Conservation (phyloP, 495 filamentous ascomycete species). For the Penicillium malachiteum region DNA sequence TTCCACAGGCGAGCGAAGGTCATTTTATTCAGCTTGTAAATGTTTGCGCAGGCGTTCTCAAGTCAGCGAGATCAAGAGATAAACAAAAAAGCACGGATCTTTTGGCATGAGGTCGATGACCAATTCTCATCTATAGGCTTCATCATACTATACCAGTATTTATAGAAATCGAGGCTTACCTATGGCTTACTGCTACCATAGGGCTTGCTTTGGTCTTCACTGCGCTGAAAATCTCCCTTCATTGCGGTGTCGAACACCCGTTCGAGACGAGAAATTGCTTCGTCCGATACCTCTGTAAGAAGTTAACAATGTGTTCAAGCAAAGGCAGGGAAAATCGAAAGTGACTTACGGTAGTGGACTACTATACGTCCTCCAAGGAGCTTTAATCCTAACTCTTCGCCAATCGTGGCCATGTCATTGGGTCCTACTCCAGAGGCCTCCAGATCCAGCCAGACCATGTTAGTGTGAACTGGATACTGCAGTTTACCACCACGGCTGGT, state of each 20-base stretch:
- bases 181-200: constrained; percentile 34
- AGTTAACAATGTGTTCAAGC: constrained; percentile 21
- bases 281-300: constrained; percentile 45
- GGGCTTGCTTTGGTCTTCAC: constrained; percentile 35
- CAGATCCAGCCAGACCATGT: constrained; percentile 92
- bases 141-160: neutral
- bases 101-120: too few relatives aligned
- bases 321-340: neutral
- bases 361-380: constrained; percentile 41
- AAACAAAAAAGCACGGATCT: too few relatives aligned
- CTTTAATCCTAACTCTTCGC: constrained; percentile 38
- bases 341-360: constrained; percentile 47
- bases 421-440: constrained; percentile 45
- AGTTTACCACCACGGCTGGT: constrained; percentile 51
- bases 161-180: neutral
- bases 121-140: too few relatives aligned
- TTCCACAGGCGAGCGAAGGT: too few relatives aligned
- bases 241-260: constrained; percentile 42
- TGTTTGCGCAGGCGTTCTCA: neutral
- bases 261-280: constrained; percentile 39
- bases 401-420: constrained; percentile 43
- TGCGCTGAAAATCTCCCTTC: constrained; percentile 37
- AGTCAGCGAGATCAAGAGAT: neutral
- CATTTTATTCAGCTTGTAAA: too few relatives aligned
- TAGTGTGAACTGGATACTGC: constrained; percentile 62